phyloP scores from a whole-genome alignment of 108 stramenopile species.

The Conticribra guillardii region DNA sequence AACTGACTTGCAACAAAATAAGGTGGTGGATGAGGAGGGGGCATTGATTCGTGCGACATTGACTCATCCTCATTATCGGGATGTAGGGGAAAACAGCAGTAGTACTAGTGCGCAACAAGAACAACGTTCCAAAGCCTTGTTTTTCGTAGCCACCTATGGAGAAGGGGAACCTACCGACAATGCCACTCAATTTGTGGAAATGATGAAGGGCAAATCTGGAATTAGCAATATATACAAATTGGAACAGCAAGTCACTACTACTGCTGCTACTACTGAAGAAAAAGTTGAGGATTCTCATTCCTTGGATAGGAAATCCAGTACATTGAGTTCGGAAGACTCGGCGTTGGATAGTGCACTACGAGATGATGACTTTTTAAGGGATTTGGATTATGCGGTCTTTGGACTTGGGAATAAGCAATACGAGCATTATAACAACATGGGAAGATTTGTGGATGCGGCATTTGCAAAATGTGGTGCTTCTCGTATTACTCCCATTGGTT shows the following conservation, averaged over 20 bases:
- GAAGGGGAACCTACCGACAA: constrained; percentile 99
- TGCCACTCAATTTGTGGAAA: constrained; percentile 78
- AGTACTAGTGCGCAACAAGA: too few relatives aligned
- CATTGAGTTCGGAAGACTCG: constrained; percentile 31
- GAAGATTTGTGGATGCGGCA: constrained; percentile 80
- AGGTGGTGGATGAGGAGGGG: constrained; percentile 9
- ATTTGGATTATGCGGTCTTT: constrained; percentile 90
- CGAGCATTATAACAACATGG: constrained; percentile 97
- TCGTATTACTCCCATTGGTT: constrained; percentile 70
- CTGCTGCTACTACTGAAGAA: constrained; percentile 11
- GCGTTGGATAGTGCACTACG: constrained; percentile 11
- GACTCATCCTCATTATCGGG: constrained; percentile 33
- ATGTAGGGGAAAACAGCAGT: constrained; percentile 57
- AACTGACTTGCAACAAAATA: not conserved
- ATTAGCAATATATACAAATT: constrained; percentile 41
- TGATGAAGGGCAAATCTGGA: constrained; percentile 57
- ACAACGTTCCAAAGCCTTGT: constrained; percentile 70
- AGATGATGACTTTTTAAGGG: constrained; percentile 29
- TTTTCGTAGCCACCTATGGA: constrained; percentile 97
- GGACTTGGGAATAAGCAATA: constrained; percentile 98
- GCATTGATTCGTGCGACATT: constrained; percentile 31
- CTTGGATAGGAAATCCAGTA: not conserved
- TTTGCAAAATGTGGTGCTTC: constrained; percentile 77
- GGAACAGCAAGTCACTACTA: not conserved
- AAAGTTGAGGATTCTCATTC: not conserved